Base-by-base conservation (phyloP, 2,329 filamentous ascomycete genomes). In the Leptographium flavum region DNA sequence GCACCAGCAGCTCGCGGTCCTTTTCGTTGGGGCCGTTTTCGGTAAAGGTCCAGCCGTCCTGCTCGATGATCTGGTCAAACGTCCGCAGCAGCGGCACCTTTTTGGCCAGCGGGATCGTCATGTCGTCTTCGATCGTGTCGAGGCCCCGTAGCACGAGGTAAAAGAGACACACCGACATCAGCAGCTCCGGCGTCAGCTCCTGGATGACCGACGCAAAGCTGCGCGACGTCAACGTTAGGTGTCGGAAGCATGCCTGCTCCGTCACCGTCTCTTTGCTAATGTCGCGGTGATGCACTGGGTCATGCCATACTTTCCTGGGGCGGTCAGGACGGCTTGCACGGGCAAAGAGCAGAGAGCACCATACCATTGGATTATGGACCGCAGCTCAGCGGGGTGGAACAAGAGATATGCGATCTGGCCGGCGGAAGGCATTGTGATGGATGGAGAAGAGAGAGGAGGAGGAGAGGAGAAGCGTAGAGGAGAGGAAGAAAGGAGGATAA, bases 51-150 rank as follows among this genome's bases (percentile, higher is more conserved):
- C 92, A 98, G 44, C 87, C 88, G 52, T 94, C 85, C 52, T 81
- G 64, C 53, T 87, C 81, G 57, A 96, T 72, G 52, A 81, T 73
- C 45, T 82, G 67, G 59, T 93, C 70, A 63, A 98, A 98, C 39
- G 82, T 71, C 50, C 90, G 79, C 49, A 98, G 70, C 46, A 95
- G 65, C 2, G 87, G 87, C 58, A 93, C 83, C 68, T 98, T 98
- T 58, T 74, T 80, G 52, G 76, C 73, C 33, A 90, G 67, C 3
- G 82, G 70, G 49, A 98, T 81, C 5, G 87, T 94, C 79, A 95
- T 96, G 64, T 98, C 92, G 70, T 98, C 92, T 66, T 98, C 92
- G 49, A 98, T 85, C n/a, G 92, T 98, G 63, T 98, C 92, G 42
- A 98, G 75, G 39, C 86, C 92, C 49, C 92, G 85, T 45, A 98